phyloP scores from a whole-genome alignment of 2,329 filamentous ascomycete genomes.

The Macrophomina pseudophaseolina region DNA sequence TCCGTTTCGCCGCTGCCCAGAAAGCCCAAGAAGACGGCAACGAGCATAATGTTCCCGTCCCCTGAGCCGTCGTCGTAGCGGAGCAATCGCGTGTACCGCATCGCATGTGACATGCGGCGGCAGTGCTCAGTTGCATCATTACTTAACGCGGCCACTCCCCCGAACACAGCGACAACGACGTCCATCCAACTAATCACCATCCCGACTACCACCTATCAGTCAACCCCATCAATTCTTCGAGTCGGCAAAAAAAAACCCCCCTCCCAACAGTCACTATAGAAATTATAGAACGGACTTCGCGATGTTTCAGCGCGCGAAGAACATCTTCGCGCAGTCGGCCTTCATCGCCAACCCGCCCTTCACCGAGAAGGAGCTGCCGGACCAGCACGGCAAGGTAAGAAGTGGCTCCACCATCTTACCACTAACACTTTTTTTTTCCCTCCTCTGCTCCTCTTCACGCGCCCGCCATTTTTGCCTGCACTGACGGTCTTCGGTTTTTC shows the following conservation, averaged over 20 bases:
- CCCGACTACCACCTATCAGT: background rate
- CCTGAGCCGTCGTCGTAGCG: too few relatives aligned
- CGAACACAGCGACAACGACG: too few relatives aligned
- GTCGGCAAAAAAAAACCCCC: background rate
- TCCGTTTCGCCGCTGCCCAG: too few relatives aligned
- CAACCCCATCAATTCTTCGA: background rate
- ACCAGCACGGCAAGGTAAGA: slow-evolving; percentile 33
- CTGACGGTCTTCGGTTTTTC: background rate
- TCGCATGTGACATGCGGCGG: too few relatives aligned
- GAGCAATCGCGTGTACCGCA: too few relatives aligned
- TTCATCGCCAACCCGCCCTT: slow-evolving; percentile 47
- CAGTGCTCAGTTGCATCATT: too few relatives aligned
- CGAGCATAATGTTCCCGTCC: too few relatives aligned
- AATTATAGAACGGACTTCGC: too few relatives aligned
- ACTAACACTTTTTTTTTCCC: too few relatives aligned
- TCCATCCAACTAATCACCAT: background rate
- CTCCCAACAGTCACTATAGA: background rate
- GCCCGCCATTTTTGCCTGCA: background rate
- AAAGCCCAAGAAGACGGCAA: too few relatives aligned
- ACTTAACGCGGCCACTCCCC: too few relatives aligned
- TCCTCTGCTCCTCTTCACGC: background rate
- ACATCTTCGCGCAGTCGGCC: slow-evolving; percentile 31
- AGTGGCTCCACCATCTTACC: too few relatives aligned
- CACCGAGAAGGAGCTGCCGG: slow-evolving; percentile 50
- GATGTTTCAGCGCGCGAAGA: slow-evolving; percentile 20